Evolutionary conservation across 108 stramenopile genomes (phyloP).

Genomic region (Pseudonitzschia delicatissima): DNA sequence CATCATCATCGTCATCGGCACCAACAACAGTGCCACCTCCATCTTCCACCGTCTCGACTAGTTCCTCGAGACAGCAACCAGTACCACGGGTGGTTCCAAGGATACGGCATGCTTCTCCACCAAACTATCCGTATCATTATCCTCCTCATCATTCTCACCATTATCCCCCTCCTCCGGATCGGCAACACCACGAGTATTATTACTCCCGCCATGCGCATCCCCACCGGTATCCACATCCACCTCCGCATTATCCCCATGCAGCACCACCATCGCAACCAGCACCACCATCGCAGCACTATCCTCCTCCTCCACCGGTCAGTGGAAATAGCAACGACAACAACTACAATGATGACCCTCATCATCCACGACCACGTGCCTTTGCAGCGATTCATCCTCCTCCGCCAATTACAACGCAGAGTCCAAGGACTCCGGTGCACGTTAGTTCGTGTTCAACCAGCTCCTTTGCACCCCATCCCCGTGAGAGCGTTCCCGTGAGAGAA

Average conservation of each 20-base stretch:
- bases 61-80: not conserved
- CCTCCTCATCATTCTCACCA: not conserved
- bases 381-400: not conserved
- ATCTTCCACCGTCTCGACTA: not conserved
- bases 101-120: not conserved
- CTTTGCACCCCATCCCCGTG: not conserved
- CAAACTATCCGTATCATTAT: not conserved
- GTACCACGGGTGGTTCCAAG: not conserved
- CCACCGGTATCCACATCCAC: not conserved
- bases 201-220: not conserved
- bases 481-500: not conserved
- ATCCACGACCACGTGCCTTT: not conserved
- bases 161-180: not conserved
- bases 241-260: not conserved
- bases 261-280: not conserved
- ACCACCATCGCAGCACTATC: not conserved
- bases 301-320: not conserved
- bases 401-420: not conserved
- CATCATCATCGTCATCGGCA: not conserved
- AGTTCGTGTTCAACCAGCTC: not conserved
- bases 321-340: not conserved
- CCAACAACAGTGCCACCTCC: not conserved
- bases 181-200: not conserved
- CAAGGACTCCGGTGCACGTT: not conserved
- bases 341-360: not conserved